Base-by-base conservation (phyloP, 1,284 basidiomycete genomes). In the Moesziomyces sp. region DNA sequence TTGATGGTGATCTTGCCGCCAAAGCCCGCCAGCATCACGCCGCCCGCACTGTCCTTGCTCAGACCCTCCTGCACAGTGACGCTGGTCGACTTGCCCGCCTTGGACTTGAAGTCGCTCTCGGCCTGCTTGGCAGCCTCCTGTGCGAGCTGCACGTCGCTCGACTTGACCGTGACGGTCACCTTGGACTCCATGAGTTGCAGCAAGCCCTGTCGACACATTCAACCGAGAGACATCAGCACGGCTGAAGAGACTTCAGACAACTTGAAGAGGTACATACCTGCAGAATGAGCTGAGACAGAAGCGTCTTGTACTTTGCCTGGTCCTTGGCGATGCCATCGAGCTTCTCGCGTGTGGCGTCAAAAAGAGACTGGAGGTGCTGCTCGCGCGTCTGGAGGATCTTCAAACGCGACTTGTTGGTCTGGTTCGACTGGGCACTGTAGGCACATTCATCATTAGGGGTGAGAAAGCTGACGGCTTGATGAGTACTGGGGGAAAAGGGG, bases 371-470 rank as follows among this genome's bases (percentile, higher is more conserved):
- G 4, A 98, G 87, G 71, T 95, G 90, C 84, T 97, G 93, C 85
- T 99, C 96, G 54, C 95, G 90, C 65, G 91, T 90, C 84, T 96
- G 92, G 19, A 99, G 89, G 28, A 99, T 88, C 84, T 89, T 90
- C 79, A 99, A 88, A 56, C 97, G 93, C 7, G 95, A 94, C 93
- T 89, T 80, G 69, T 99, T 99, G 78, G 94, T 97, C 68, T 95
- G 88, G 40, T 93, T 98, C 3, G 96, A 99, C 84, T 97, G 93
- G 7, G 94, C 90, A 81, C 96, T 99, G 84, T 43, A 30, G 30
- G 35, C 14, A 10, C 51, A 19, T 26, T 26, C 30, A 45, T 9
- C 55, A 53, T 19, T 0, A 47, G 42, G 44, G 18, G 23, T 28
- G 14, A 38, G 8, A 43, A 30, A 5, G 35, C 35, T 3, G 14